These are phyloP conservation scores for peach (Prunus persica) DNA, from an alignment of 306 rosid species.

Conservation along the genomic window DNA sequence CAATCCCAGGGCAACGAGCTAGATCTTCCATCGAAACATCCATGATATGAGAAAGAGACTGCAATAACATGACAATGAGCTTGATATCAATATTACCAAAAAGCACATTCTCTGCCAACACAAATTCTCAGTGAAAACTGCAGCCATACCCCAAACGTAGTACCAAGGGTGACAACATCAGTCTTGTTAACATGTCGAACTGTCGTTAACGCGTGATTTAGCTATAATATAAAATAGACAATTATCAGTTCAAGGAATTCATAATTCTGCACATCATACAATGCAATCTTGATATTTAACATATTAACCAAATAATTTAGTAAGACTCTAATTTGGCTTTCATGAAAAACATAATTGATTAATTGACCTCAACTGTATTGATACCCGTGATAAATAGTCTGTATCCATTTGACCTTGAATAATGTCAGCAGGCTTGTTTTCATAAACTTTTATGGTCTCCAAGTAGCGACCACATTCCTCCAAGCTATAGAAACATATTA, in stretches of 20 bases:
- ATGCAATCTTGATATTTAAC: constrained; percentile 4
- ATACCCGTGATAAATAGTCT: constrained; percentile 92
- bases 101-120: not conserved
- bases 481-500: constrained; percentile 46
- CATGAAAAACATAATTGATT: not conserved
- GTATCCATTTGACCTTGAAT: constrained; percentile 98
- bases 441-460: constrained; percentile 93
- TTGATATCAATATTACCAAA: constrained; percentile 10
- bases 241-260: constrained; percentile 21
- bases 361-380: not conserved
- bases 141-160: constrained; percentile 83
- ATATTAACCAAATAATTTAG: constrained; percentile 16
- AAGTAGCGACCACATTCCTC: constrained; percentile 99
- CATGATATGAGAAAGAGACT: constrained; percentile 92
- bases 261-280: not conserved
- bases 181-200: constrained; percentile 95
- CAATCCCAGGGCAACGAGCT: constrained; percentile 98
- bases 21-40: constrained; percentile 98
- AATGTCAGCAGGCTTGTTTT: constrained; percentile 93
- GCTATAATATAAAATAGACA: constrained; percentile 43
- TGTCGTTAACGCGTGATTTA: constrained; percentile 66
- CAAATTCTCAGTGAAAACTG: constrained; percentile 5
- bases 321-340: not conserved
- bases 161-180: constrained; percentile 95
- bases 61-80: constrained; percentile 28